A percentile compares a stretch with the other conserved stretches of the same genome.
Conservation (phyloP, 495 filamentous ascomycete species). For the Aspergillus funiculosus region DNA sequence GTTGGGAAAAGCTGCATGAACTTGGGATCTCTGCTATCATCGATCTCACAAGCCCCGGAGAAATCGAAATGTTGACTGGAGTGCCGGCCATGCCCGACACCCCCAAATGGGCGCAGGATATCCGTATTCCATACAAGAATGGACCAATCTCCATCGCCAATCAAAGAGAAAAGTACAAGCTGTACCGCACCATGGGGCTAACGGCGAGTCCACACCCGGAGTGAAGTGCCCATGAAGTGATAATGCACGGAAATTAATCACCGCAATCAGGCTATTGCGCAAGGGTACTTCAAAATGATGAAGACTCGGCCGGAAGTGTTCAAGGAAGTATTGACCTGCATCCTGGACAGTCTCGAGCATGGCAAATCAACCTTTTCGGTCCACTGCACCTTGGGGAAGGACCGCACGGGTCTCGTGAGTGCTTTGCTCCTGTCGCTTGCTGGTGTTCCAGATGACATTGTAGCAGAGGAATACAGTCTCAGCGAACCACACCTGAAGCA, state of each 20-base stretch:
- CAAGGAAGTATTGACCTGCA: not conserved
- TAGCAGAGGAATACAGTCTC: constrained; percentile 2
- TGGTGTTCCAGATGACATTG: not conserved
- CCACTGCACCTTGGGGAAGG: constrained; percentile 7
- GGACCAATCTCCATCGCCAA: not conserved
- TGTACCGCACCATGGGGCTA: not conserved
- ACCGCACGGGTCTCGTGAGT: constrained; percentile 4
- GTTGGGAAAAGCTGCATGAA: not conserved
- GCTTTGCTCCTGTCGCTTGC: not conserved
- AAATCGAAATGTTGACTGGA: too few species aligned
- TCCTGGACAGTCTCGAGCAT: not conserved
- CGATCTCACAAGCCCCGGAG: not conserved
- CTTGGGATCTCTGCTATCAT: not conserved
- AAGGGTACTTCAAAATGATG: constrained; percentile 1
- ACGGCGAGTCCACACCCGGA: not conserved
- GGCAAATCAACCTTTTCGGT: not conserved
- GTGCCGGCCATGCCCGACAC: too few species aligned
- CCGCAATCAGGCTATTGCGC: constrained; percentile 6
- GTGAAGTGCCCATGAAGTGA: too few species aligned
- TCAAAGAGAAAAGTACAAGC: not conserved
- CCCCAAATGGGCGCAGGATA: too few species aligned
- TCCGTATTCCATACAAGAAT: too few species aligned
- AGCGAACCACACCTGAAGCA: not conserved
- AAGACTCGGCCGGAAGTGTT: not conserved
- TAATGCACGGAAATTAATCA: too few species aligned